Percentiles rank a stretch among this genome's conserved stretches.
Evolutionary conservation across 2,329 filamentous ascomycete species (phyloP).

Genomic region (Microcyclospora tardicrescens): DNA sequence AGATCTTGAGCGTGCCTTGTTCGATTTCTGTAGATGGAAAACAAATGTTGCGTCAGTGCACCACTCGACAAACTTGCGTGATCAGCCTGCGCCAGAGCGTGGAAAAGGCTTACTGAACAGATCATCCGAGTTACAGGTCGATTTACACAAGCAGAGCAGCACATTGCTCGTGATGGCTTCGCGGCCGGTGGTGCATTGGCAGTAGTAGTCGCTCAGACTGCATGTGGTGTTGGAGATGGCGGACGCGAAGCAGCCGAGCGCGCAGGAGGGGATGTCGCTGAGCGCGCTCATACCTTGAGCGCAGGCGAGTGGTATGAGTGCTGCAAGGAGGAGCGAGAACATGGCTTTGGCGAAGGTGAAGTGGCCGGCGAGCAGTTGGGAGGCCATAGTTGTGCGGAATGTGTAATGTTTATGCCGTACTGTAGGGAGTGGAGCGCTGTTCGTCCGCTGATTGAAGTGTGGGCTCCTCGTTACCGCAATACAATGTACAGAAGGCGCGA

Average conservation of each 20-base stretch:
- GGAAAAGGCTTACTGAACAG: slow-evolving; percentile 25
- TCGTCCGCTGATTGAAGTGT: too few species aligned
- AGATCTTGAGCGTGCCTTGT: slow-evolving; percentile 2
- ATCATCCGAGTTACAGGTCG: slow-evolving; percentile 25
- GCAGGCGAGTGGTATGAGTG: too few species aligned
- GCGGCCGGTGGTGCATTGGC: slow-evolving; percentile 38
- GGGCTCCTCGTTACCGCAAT: too few species aligned
- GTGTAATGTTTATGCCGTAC: too few species aligned
- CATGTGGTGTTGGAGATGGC: slow-evolving; percentile 39
- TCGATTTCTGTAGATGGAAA: neutral
- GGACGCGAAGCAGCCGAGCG: slow-evolving; percentile 33
- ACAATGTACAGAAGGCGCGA: too few species aligned
- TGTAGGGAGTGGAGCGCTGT: too few species aligned
- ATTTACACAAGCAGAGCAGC: slow-evolving; percentile 9
- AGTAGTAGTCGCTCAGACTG: slow-evolving; percentile 32
- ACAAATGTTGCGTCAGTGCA: too few species aligned
- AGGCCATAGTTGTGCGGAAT: too few species aligned
- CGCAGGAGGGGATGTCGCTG: slow-evolving; percentile 7
- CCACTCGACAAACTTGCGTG: too few species aligned
- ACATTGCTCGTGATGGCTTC: slow-evolving; percentile 4
- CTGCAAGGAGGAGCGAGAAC: too few species aligned
- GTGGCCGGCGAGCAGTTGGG: too few species aligned
- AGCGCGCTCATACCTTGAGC: neutral
- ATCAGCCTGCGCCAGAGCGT: neutral
- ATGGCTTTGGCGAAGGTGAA: too few species aligned